phyloP scores from a whole-genome alignment of 2,329 filamentous ascomycete species.

The Colletotrichum siamense region DNA sequence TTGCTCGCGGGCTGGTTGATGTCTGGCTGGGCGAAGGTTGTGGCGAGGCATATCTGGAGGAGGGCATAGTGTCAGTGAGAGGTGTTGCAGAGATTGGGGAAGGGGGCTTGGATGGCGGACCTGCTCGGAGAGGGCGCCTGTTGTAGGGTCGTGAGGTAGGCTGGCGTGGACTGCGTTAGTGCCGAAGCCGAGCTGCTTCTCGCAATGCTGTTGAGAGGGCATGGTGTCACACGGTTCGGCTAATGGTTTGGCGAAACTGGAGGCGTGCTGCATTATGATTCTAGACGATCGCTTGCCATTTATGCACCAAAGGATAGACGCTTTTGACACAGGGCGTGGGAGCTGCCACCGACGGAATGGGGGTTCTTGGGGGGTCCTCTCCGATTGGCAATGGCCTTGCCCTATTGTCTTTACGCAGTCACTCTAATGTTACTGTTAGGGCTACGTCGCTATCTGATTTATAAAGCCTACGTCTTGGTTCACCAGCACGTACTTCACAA shows the following conservation, averaged over 20 bases:
- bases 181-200: not conserved
- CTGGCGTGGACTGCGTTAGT: not conserved
- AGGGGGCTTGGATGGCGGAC: not conserved
- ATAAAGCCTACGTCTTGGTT: not conserved
- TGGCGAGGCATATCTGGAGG: not conserved
- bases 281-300: not conserved
- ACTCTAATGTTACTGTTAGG: not conserved
- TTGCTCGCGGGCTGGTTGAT: too few relatives aligned
- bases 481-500: not conserved
- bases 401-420: not conserved
- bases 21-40: not conserved
- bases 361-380: not conserved
- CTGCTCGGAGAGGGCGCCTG: not conserved
- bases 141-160: not conserved
- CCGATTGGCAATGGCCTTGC: not conserved
- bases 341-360: not conserved
- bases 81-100: not conserved
- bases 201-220: not conserved
- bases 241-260: fast-evolving
- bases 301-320: not conserved
- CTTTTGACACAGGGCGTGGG: not conserved
- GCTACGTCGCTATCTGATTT: not conserved
- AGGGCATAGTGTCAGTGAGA: not conserved
- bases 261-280: not conserved
- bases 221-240: not conserved